Evolutionary conservation across 306 rosid genomes (phyloP), one percentile per base, ranked within the genome.

Genomic region (Pueraria montana): DNA sequence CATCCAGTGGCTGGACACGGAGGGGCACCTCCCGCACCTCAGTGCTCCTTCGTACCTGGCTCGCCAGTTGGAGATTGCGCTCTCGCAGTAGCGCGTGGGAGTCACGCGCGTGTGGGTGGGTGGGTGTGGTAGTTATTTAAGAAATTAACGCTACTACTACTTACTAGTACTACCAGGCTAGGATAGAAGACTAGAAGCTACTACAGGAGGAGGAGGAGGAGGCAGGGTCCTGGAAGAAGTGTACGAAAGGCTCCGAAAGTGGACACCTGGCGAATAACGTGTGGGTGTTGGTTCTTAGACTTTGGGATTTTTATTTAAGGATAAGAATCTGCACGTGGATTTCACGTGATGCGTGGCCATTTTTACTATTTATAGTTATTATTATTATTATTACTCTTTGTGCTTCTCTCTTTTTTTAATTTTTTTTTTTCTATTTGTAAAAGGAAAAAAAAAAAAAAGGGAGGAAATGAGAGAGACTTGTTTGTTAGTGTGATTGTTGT

Each of bases 1-100:
- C 34, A 86, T 94, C 62, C 85, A 82, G 86, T 90, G 89, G 93
- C 89, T 96, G 0, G 95, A 94, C 27, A 92, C 94, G 62, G 98
- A 96, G 81, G 98, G 99, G 2, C 99, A 96, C 80, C 84, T 96
- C 49, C 99, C 99, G 5, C 99, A 96, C 56, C 72, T 96, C 24
- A 94, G 98, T 42, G 94, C 97, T 30, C 98, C 99, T 8, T 56
- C 83, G 0, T 84, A 91, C 27, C 78, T 96, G 65, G 92, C 93
- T 0, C 80, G 76, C 9, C 90, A 88, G 81, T 90, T 96, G 14
- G 91, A 92, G 4, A 88, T 86, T 0, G 98, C 96, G 21, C 97
- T 96, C 1, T 2, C 85, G 0, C 83, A 80, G 66, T 90, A 86
- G 83, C 79, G 87, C 81, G 89, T 80, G 83, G 74, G 8, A 0